Evolutionary conservation across 805 yeast species (phyloP).

Genomic region (Metschnikowia orientalis): DNA sequence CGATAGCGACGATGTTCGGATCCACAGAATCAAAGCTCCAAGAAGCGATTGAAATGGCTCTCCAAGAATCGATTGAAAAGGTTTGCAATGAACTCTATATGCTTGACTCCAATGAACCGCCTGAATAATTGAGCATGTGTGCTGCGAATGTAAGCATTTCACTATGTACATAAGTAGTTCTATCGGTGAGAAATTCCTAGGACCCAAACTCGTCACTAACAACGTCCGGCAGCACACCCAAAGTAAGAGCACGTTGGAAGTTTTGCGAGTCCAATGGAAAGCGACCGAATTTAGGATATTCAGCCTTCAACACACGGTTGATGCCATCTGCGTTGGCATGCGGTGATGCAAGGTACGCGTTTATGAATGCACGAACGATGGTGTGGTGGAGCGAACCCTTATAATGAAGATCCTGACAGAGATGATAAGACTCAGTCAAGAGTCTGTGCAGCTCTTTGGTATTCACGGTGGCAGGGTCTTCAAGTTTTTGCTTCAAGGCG

Average conservation of each 20-base stretch:
- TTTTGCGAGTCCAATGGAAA: neutral
- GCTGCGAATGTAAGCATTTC: too few species aligned
- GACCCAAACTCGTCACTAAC: too few species aligned
- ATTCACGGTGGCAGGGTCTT: neutral
- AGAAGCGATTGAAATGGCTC: constrained; percentile 18
- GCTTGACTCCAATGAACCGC: too few species aligned
- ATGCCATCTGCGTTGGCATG: constrained; percentile 6
- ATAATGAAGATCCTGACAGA: constrained; percentile 4
- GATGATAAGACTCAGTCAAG: constrained; percentile 3
- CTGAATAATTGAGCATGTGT: too few species aligned
- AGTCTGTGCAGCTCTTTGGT: constrained; percentile 1
- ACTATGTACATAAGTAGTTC: too few species aligned
- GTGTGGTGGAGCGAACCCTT: neutral
- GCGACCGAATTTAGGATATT: neutral
- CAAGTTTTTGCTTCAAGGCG: constrained; percentile 4
- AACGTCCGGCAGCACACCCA: too few species aligned
- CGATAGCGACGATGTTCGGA: constrained; percentile 50
- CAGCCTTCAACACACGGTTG: neutral
- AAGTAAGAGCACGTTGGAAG: neutral
- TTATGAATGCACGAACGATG: constrained; percentile 9
- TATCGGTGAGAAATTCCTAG: too few species aligned
- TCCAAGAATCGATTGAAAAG: constrained; percentile 6
- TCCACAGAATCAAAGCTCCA: constrained; percentile 54
- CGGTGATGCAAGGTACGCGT: constrained; percentile 11
- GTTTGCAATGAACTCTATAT: too few species aligned